Base-by-base conservation (phyloP, 441 rosid genomes). In the Mallotus repandus region DNA sequence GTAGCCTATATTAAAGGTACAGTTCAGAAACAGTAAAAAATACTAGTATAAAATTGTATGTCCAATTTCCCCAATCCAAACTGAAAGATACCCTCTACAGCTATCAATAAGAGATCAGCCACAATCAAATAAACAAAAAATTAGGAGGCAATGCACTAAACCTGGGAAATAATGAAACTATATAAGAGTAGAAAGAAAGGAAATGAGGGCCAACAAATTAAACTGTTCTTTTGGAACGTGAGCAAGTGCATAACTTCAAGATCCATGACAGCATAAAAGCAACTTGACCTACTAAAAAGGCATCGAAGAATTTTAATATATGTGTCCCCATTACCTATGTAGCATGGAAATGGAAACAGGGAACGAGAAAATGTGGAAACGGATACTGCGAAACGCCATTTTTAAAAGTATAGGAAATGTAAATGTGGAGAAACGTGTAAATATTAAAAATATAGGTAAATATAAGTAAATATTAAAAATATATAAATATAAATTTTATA, bases 1-100 rank as follows among this genome's bases (percentile, higher is more conserved):
- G 94, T 59, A 94, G 80, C 92, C 99, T 96, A 90, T 85, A 84
- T 73, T 69, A 76, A 77, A 57, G 75, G 72, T 49, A 60, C 14
- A 60, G 64, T 61, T 79, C 63, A 72, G 76, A 49, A 76, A 56
- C 18, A 74, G 14, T 74, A 72, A 49, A 29, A 49, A 71, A 38
- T 29, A 57, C 7, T 53, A 53, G 15, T 13, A 52, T 15, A 19
- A 59, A 32, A 55, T 38, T 19, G 5, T n/a, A 21, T 32, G 48
- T 66, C 5, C 19, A 68, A 43, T 19, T 43, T 69, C 18, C n/a
- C 7, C 16, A 74, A 58, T 59, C 16, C 52, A 68, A 66, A 50
- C 61, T 45, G 21, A 8, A 46, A 56, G 32, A 10, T 13, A 15
- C 32, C 18, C 45, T 7, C 8, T 10, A 29, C 14, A 70, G 10